These are phyloP conservation scores for Fusarium napiforme DNA, from an alignment of 2,329 filamentous ascomycete genomes.

Conservation along the genomic window DNA sequence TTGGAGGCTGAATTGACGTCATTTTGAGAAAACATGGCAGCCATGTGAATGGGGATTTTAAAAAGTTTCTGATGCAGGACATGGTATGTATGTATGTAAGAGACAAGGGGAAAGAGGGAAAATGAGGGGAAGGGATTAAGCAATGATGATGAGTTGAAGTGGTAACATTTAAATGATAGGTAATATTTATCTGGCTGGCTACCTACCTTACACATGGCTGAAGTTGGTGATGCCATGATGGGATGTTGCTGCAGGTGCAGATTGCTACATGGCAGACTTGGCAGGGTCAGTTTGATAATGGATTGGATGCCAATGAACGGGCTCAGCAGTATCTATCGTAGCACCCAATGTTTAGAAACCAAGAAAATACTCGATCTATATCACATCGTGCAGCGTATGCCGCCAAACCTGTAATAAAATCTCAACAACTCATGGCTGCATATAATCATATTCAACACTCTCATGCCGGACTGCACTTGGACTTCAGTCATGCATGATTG, in stretches of 20 bases:
- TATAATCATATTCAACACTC: not conserved
- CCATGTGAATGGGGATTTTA: slow-evolving; percentile 13
- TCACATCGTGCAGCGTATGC: not conserved
- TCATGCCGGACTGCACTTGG: not conserved
- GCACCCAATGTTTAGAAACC: not conserved
- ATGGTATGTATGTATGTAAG: not conserved
- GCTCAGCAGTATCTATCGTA: not conserved
- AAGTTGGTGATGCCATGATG: slow-evolving; percentile 16
- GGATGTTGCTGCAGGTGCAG: not conserved
- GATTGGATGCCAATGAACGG: not conserved
- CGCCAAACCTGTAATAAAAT: not conserved
- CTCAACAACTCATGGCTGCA: not conserved
- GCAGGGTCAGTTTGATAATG: slow-evolving; percentile 12
- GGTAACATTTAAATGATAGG: not conserved
- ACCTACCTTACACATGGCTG: not conserved
- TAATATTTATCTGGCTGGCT: not conserved
- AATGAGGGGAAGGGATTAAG: not conserved
- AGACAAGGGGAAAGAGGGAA: slow-evolving; percentile 4
- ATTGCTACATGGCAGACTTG: slow-evolving; percentile 10
- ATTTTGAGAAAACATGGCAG: slow-evolving; percentile 7
- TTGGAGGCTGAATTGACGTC: slow-evolving; percentile 33
- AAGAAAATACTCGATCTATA: not conserved
- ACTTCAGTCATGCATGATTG: not conserved
- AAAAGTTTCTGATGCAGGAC: not conserved
- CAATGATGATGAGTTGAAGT: slow-evolving; percentile 3